Base-by-base conservation (phyloP, 805 yeast genomes). In the Ogataea trehaloabstinens region DNA sequence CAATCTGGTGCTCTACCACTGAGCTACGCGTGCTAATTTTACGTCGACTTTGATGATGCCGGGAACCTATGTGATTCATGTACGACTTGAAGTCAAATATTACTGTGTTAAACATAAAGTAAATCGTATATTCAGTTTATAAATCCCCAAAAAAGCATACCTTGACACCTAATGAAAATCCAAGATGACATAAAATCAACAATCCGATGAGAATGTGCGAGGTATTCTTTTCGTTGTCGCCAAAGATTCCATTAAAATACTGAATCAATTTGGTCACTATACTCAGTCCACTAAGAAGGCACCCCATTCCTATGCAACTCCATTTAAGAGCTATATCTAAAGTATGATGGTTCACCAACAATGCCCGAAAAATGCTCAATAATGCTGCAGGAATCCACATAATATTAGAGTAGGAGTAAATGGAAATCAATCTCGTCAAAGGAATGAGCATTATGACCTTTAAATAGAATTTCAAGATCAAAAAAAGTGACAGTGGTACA, bases 1-100 rank as follows among this genome's bases (percentile, higher is more conserved):
- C 95, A 86, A 86, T 86, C 95, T 82, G 86, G 89, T 84, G 91
- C 95, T 90, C 91, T 85, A 84, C 95, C 93, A 81, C 93, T 85
- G 90, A 89, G 93, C 95, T 89, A 85, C 44, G 73, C 45, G 53
- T 49, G 53, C 53, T 11, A 19, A 30, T 17, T n/a, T 16, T 30
- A 27, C 30, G 30, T 27, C 30, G 25, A 22, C 12, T 22, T 22
- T 12, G 25, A 12, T 10, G 11, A 22, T 22, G 11, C 25, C 25
- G 25, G 25, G 25, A 22, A 22, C 25, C 25, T 22, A 22, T 12
- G 12, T 22, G 25, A 22, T 8, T 22, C 11, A 22, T 22, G 8
- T 8, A 8, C 8, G 11, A 8, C 12, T 22, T 12, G 25, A 8
- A 8, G 12, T 22, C 25, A 22, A 8, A 22, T 8, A 22, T 12